Conservation (phyloP, 1,284 basidiomycete species). For the Fomes fomentarius region DNA sequence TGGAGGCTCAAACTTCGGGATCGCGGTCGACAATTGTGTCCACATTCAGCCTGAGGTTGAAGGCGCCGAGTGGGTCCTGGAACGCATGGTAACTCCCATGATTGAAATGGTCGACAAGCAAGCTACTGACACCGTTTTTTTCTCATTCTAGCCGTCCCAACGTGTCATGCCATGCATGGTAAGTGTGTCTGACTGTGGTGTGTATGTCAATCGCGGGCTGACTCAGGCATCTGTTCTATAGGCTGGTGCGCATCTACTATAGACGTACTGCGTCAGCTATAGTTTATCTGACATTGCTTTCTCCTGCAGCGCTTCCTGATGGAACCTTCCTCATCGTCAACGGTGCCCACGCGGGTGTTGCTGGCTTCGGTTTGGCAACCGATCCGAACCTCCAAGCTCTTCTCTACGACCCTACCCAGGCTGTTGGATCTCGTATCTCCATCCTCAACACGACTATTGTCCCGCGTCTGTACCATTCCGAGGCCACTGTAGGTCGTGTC, state of each 20-base stretch:
- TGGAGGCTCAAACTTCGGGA: conserved; percentile 66
- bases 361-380: conserved; percentile 71
- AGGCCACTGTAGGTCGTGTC: conserved; percentile 44
- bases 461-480: conserved; percentile 83
- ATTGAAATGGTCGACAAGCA: conserved; percentile 19
- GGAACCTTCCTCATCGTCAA: conserved; percentile 78
- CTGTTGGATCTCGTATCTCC: conserved; percentile 65
- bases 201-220: neutral
- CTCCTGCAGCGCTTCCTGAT: conserved; percentile 56
- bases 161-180: conserved; percentile 79
- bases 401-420: conserved; percentile 67
- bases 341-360: conserved; percentile 66
- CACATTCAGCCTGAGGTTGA: conserved; percentile 61
- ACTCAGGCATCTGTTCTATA: conserved; percentile 1
- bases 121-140: neutral
- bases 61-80: conserved; percentile 65
- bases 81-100: conserved; percentile 61
- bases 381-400: conserved; percentile 68
- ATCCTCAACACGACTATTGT: conserved; percentile 73
- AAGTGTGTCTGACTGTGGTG: neutral
- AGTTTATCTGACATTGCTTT: neutral
- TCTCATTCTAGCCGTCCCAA: conserved; percentile 58
- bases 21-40: conserved; percentile 74
- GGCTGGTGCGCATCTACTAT: conserved; percentile 24
- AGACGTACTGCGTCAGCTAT: no score